These are phyloP conservation scores for Amanita pallidorosea DNA, from an alignment of 768 basidiomycete species.

Conservation along the genomic window DNA sequence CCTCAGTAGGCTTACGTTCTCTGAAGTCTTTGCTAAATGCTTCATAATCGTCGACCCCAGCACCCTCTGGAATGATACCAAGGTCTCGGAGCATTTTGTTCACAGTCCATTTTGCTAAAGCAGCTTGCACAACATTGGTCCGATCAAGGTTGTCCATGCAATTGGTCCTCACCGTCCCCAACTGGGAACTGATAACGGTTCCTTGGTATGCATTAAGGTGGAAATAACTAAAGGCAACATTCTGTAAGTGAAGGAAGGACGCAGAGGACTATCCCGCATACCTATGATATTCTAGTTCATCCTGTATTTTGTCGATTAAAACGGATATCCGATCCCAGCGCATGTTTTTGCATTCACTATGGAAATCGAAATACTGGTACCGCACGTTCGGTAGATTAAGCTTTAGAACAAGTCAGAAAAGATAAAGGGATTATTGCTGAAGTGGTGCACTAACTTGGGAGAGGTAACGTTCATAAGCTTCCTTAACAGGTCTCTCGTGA, in stretches of 20 bases:
- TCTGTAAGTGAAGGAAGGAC: conserved; percentile 1
- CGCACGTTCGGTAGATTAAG: conserved; percentile 55
- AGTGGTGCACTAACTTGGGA: conserved; percentile 34
- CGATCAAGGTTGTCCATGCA: conserved; percentile 98
- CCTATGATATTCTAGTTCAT: conserved; percentile 64
- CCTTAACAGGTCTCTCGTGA: conserved; percentile 88
- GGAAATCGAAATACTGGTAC: conserved; percentile 97
- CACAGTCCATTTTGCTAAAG: conserved; percentile 80
- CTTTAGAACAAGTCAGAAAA: conserved; percentile 22
- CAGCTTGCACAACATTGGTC: conserved; percentile 93
- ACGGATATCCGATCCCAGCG: conserved; percentile 88
- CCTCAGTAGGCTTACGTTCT: conserved; percentile 52
- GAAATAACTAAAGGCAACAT: conserved; percentile 51
- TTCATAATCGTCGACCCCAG: conserved; percentile 74
- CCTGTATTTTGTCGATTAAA: conserved; percentile 65
- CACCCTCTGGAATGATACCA: conserved; percentile 61
- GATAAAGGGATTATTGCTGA: neutral
- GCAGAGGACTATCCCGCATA: conserved; percentile 18
- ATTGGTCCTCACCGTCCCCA: conserved; percentile 81
- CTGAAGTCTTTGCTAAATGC: conserved; percentile 76
- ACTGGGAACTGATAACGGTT: conserved; percentile 49
- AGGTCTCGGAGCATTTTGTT: conserved; percentile 64
- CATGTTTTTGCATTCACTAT: conserved; percentile 89
- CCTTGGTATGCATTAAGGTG: conserved; percentile 41
- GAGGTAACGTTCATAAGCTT: conserved; percentile 80